These are phyloP conservation scores for Oropetium thomaeum DNA, from an alignment of 176 grass and related monocot genomes.

Conservation along the genomic window DNA sequence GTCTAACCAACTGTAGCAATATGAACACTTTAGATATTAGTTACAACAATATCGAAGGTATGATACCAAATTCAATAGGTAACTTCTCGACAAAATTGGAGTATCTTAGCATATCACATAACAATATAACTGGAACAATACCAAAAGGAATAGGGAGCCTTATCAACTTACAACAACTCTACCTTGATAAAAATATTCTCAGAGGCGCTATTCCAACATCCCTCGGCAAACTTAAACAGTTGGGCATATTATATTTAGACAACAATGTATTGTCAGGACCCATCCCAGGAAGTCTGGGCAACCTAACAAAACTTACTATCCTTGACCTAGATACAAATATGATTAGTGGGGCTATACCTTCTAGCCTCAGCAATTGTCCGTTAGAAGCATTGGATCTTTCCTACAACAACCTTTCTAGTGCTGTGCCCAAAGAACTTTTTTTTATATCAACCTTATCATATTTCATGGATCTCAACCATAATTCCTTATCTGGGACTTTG, in stretches of 20 bases:
- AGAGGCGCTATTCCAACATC: not conserved
- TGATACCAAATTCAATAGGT: slow-evolving; percentile 8
- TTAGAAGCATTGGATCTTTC: slow-evolving; percentile 35
- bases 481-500: slow-evolving; percentile 40
- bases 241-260: slow-evolving; percentile 5
- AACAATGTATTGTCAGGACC: slow-evolving; percentile 22
- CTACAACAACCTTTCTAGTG: slow-evolving; percentile 31
- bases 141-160: slow-evolving; percentile 13
- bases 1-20: not conserved
- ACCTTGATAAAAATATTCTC: not conserved
- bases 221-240: slow-evolving; percentile 9
- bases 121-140: slow-evolving; percentile 27
- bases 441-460: slow-evolving; percentile 24
- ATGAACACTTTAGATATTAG: not conserved
- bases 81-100: slow-evolving; percentile 6
- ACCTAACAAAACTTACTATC: slow-evolving; percentile 15
- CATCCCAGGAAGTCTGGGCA: slow-evolving; percentile 16
- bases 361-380: slow-evolving; percentile 16
- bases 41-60: slow-evolving; percentile 13
- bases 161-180: not conserved
- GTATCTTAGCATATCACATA: slow-evolving; percentile 9
- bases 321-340: not conserved
- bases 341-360: slow-evolving; percentile 5
- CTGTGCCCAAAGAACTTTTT: slow-evolving; percentile 43
- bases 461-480: slow-evolving; percentile 34